phyloP scores from a whole-genome alignment of 176 grass and related monocot genomes.

The Zizania latifolia region DNA sequence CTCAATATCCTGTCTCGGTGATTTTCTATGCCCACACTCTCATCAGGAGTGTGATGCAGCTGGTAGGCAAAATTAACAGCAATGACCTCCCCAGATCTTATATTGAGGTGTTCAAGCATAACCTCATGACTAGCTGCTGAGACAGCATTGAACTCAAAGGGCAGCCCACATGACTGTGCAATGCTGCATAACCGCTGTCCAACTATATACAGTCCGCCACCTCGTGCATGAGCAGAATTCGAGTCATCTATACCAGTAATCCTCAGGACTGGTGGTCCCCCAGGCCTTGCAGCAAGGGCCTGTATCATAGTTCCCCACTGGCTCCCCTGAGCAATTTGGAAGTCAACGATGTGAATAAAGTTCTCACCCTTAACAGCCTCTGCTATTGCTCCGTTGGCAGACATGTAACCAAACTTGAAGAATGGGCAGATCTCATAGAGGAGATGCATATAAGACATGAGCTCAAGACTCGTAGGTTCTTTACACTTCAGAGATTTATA shows the following conservation, averaged over 20 bases:
- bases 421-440: conserved; percentile 72
- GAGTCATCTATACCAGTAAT: conserved; percentile 79
- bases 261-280: conserved; percentile 42
- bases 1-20: conserved; percentile 66
- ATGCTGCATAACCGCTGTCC: conserved; percentile 34
- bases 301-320: conserved; percentile 73
- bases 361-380: conserved; percentile 70
- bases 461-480: conserved; percentile 56
- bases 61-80: conserved; percentile 83
- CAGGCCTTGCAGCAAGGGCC: conserved; percentile 43
- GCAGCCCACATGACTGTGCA: conserved; percentile 39
- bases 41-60: conserved; percentile 76
- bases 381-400: conserved; percentile 74
- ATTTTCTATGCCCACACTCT: conserved; percentile 66
- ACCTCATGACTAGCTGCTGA: conserved; percentile 57
- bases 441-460: conserved; percentile 70
- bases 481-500: conserved; percentile 83
- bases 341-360: conserved; percentile 71
- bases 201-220: conserved; percentile 66
- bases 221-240: conserved; percentile 48
- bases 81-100: conserved; percentile 48
- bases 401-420: conserved; percentile 84
- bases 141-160: conserved; percentile 68
- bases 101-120: conserved; percentile 47
- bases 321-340: conserved; percentile 71